Conservation (phyloP, 768 basidiomycete genomes). For the Leccinum variicolor region DNA sequence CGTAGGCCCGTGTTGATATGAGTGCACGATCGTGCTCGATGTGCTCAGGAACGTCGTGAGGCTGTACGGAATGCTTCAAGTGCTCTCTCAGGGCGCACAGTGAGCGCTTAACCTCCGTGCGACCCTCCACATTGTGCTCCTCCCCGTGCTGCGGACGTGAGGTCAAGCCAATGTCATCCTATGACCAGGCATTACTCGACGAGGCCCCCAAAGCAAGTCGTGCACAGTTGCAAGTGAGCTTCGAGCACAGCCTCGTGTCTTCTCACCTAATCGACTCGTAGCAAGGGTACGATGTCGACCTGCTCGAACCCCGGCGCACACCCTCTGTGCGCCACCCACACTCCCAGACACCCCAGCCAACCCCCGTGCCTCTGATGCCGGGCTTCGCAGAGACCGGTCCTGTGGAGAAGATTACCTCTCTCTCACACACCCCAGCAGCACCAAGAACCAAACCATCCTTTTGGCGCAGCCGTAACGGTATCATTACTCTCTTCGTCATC, state of each 20-base stretch:
- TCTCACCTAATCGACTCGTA: constrained; percentile 14
- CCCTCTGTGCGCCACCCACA: constrained; percentile 17
- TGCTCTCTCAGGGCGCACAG: background rate
- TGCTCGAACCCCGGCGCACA: constrained; percentile 33
- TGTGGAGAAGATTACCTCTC: constrained; percentile 9
- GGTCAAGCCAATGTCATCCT: constrained; percentile 28
- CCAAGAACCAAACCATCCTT: constrained; percentile 33
- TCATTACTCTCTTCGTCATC: constrained; percentile 36
- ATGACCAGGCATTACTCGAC: constrained; percentile 39
- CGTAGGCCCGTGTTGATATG: background rate
- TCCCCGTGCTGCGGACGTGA: background rate
- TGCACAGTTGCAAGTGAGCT: constrained; percentile 40
- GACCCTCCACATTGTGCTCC: background rate
- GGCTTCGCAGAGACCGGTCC: constrained; percentile 9
- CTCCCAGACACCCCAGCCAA: constrained; percentile 7
- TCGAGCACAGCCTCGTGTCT: constrained; percentile 20
- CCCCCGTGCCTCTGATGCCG: constrained; percentile 8
- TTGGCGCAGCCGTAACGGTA: constrained; percentile 47
- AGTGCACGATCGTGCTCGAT: background rate
- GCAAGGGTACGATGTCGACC: constrained; percentile 55
- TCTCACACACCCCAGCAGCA: background rate
- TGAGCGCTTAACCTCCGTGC: constrained; percentile 19
- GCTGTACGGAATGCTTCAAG: constrained; percentile 22
- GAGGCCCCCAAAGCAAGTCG: constrained; percentile 41
- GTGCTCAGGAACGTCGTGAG: constrained; percentile 20